A percentile compares a stretch with the other conserved stretches of the same genome.
Conservation (phyloP, 495 filamentous ascomycete genomes). For the Penicillium parvum region DNA sequence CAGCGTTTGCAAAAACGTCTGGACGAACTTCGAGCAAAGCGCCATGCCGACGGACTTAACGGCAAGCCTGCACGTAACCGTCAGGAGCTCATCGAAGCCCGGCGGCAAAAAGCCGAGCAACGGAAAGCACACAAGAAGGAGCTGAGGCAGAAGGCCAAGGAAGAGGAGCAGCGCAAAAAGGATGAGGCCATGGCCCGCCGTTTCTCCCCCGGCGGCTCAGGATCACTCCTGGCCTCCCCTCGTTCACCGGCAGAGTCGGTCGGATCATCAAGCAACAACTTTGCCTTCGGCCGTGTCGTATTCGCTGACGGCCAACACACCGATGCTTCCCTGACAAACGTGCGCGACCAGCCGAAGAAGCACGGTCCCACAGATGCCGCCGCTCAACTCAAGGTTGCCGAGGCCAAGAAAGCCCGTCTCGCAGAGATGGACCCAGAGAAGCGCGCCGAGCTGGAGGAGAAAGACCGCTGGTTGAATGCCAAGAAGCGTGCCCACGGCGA, state of each 20-base stretch:
- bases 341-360: slow-evolving; percentile 57
- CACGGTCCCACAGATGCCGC: slow-evolving; percentile 77
- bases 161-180: slow-evolving; percentile 65
- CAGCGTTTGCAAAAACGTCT: slow-evolving; percentile 75
- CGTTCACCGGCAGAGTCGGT: slow-evolving; percentile 43
- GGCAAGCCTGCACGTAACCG: slow-evolving; percentile 74
- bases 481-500: slow-evolving; percentile 85
- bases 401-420: slow-evolving; percentile 70
- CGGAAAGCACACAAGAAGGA: slow-evolving; percentile 85
- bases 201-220: slow-evolving; percentile 47
- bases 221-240: slow-evolving; percentile 55
- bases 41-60: slow-evolving; percentile 77
- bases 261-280: slow-evolving; percentile 53
- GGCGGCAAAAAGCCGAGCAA: slow-evolving; percentile 79
- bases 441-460: slow-evolving; percentile 80
- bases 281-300: slow-evolving; percentile 80
- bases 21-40: slow-evolving; percentile 70
- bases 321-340: slow-evolving; percentile 58
- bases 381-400: slow-evolving; percentile 63
- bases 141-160: slow-evolving; percentile 64
- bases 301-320: slow-evolving; percentile 80
- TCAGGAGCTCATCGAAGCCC: slow-evolving; percentile 83
- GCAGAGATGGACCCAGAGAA: slow-evolving; percentile 68
- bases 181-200: slow-evolving; percentile 62
- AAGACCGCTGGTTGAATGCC: slow-evolving; percentile 90